These are phyloP conservation scores for Epichloe scottii DNA, from an alignment of 2,329 filamentous ascomycete species.

Conservation along the genomic window DNA sequence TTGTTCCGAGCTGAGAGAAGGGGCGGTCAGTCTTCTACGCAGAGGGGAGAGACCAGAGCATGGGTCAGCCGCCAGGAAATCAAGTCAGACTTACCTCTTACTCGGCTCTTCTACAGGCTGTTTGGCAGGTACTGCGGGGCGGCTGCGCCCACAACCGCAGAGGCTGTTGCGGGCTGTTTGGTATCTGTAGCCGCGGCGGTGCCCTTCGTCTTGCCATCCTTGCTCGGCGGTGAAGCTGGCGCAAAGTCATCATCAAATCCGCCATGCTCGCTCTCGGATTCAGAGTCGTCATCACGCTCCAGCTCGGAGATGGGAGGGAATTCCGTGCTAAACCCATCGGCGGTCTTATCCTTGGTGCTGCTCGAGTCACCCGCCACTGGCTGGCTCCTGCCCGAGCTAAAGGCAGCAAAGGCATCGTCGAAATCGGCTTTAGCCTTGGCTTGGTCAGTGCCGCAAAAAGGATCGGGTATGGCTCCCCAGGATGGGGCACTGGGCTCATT, in stretches of 20 bases:
- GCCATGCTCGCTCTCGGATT: constrained; percentile 63
- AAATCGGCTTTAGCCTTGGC: constrained; percentile 67
- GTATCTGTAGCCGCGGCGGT: neutral
- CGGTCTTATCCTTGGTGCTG: constrained; percentile 25
- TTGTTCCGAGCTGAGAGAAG: constrained; percentile 14
- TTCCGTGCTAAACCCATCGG: constrained; percentile 54
- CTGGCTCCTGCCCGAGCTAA: constrained; percentile 39
- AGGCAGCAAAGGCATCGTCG: constrained; percentile 72
- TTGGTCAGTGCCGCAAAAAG: constrained; percentile 40
- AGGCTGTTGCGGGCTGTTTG: constrained; percentile 1
- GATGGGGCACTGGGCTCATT: constrained; percentile 6
- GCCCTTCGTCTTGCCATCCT: constrained; percentile 13
- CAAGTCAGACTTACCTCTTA: constrained; percentile 14
- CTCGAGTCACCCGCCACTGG: constrained; percentile 31
- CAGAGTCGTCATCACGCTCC: constrained; percentile 70
- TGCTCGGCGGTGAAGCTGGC: constrained; percentile 39
- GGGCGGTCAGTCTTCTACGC: neutral
- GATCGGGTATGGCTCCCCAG: constrained; percentile 24
- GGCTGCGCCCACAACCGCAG: neutral
- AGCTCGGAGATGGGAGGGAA: constrained; percentile 91
- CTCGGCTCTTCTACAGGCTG: constrained; percentile 12
- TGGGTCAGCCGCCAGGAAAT: neutral
- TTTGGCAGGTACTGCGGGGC: constrained; percentile 14
- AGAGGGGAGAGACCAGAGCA: too few relatives aligned
- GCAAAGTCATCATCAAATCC: constrained; percentile 93